Conservation (phyloP, 106 monocot genomes). For the Dendrobium officinale region DNA sequence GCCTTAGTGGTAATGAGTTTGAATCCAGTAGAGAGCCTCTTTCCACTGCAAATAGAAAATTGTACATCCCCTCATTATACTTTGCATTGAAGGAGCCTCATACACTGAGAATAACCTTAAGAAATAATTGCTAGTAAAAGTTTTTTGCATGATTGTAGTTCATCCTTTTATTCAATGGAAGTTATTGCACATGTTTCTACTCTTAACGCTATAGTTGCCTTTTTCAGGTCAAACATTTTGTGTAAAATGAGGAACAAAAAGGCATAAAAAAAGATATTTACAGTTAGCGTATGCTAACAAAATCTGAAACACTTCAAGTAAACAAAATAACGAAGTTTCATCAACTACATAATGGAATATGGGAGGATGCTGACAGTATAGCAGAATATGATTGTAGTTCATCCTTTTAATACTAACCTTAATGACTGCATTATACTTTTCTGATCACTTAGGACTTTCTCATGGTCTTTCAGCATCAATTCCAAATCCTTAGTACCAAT, state of each 20-base stretch:
- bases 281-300: not conserved
- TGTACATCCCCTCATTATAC: not conserved
- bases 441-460: constrained; percentile 64
- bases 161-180: not conserved
- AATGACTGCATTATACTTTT: constrained; percentile 82
- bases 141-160: not conserved
- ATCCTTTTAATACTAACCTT: constrained; percentile 43
- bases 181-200: not conserved
- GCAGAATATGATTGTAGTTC: not conserved
- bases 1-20: not conserved
- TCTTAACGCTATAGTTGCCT: not conserved
- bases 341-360: not conserved
- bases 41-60: not conserved
- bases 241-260: not conserved
- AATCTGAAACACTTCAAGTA: not conserved
- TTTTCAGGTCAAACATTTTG: not conserved
- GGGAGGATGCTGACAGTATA: not conserved
- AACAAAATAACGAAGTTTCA: not conserved
- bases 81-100: not conserved
- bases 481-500: constrained; percentile 52
- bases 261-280: not conserved
- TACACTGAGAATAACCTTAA: not conserved
- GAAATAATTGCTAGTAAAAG: not conserved
- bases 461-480: constrained; percentile 42
- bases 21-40: not conserved